Conservation (phyloP, 2,329 filamentous ascomycete species). For the Nannizzia gypsea region DNA sequence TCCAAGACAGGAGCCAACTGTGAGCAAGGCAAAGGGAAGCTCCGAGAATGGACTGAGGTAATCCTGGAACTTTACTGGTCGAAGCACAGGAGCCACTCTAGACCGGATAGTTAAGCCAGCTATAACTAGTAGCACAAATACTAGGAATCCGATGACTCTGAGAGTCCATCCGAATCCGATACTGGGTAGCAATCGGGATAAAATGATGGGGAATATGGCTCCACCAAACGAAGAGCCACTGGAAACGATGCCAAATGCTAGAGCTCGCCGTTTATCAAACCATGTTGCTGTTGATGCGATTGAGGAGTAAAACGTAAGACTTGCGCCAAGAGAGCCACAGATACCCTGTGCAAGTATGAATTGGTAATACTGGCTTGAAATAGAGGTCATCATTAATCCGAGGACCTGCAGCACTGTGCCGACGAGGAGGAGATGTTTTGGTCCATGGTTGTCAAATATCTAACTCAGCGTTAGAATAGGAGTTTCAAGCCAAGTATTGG, state of each 20-base stretch:
- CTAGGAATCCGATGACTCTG: constrained; percentile 46
- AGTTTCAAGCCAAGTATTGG: neutral
- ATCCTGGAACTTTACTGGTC: constrained; percentile 8
- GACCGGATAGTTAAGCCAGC: constrained; percentile 43
- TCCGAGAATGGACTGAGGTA: constrained; percentile 34
- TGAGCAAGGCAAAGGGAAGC: constrained; percentile 34
- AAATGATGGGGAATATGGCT: constrained; percentile 52
- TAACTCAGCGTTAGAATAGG: constrained; percentile 34
- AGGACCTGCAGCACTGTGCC: constrained; percentile 46
- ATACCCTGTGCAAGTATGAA: constrained; percentile 45
- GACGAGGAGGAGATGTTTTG: constrained; percentile 41
- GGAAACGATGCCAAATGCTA: constrained; percentile 44
- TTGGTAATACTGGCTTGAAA: constrained; percentile 45
- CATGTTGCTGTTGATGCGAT: constrained; percentile 35
- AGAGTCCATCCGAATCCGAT: constrained; percentile 49
- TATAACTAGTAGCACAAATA: constrained; percentile 46
- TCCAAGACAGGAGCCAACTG: constrained; percentile 43
- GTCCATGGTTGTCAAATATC: constrained; percentile 52
- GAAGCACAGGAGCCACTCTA: constrained; percentile 22
- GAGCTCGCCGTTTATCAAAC: constrained; percentile 43
- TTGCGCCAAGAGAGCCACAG: constrained; percentile 41
- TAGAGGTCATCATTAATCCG: constrained; percentile 47
- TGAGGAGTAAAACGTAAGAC: constrained; percentile 39
- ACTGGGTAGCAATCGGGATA: constrained; percentile 41
- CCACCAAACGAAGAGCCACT: constrained; percentile 46